Percentiles rank a stretch among this genome's conserved stretches.
phyloP scores from a whole-genome alignment of 495 filamentous ascomycete species.

The Ramalina peruviana region DNA sequence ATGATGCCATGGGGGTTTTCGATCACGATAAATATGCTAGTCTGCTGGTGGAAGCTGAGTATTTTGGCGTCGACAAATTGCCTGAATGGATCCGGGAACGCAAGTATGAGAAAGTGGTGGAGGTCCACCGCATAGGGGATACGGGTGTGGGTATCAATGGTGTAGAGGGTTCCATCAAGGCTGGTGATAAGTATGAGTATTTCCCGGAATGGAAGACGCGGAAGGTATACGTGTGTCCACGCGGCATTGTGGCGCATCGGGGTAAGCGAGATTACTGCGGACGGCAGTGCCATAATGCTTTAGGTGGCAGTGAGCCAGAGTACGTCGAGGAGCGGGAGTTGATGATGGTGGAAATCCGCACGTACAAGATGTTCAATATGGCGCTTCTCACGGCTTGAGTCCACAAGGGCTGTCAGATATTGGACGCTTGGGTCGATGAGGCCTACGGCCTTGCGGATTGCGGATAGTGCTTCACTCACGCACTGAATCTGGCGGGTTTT shows the following conservation, averaged over 20 bases:
- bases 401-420: too few species aligned
- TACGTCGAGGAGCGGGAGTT: constrained; percentile 11
- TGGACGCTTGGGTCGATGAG: too few species aligned
- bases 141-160: too few species aligned
- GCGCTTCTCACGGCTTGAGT: too few species aligned
- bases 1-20: constrained; percentile 18
- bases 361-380: background rate
- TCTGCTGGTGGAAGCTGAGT: constrained; percentile 23
- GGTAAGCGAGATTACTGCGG: constrained; percentile 16
- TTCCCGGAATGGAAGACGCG: constrained; percentile 6
- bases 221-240: constrained; percentile 21
- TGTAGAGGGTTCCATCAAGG: background rate
- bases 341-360: constrained; percentile 10
- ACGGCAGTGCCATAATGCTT: constrained; percentile 8
- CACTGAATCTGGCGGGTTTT: too few species aligned
- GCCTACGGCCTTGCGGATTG: too few species aligned
- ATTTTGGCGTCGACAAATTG: constrained; percentile 21
- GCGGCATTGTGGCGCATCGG: constrained; percentile 13
- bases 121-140: background rate
- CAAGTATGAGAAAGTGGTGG: constrained; percentile 17
- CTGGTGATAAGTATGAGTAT: constrained; percentile 8
- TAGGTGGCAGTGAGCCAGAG: constrained; percentile 2
- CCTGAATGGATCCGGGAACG: constrained; percentile 18
- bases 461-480: too few species aligned
- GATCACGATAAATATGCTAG: constrained; percentile 22